Evolutionary conservation across 2,329 filamentous ascomycete species (phyloP).

Genomic region (Scedosporium dehoogii): DNA sequence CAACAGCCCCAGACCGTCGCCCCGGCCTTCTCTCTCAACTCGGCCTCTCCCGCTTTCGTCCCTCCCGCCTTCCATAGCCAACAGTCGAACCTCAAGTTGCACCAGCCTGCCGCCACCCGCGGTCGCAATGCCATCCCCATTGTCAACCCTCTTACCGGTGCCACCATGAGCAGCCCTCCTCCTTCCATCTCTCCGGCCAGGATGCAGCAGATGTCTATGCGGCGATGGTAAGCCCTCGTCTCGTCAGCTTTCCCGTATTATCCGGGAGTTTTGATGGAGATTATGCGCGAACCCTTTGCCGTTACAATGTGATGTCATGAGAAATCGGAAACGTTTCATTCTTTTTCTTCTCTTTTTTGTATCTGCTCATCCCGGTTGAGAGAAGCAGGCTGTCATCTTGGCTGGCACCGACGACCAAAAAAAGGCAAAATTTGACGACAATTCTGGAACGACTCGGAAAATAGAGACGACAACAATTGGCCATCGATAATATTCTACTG

Average conservation of each 20-base stretch:
- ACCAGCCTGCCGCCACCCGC: slow-evolving; percentile 83
- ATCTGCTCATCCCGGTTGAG: slow-evolving; percentile 3
- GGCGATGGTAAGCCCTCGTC: slow-evolving; percentile 39
- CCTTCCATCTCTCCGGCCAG: slow-evolving; percentile 56
- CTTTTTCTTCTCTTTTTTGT: background rate
- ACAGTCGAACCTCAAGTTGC: slow-evolving; percentile 63
- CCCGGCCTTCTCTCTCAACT: slow-evolving; percentile 66
- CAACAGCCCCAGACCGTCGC: slow-evolving; percentile 76
- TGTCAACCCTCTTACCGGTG: slow-evolving; percentile 87
- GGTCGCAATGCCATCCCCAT: slow-evolving; percentile 94
- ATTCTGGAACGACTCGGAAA: background rate
- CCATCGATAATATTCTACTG: background rate
- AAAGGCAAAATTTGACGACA: background rate
- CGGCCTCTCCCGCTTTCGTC: slow-evolving; percentile 55
- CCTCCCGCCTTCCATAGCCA: slow-evolving; percentile 58
- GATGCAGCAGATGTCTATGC: slow-evolving; percentile 43
- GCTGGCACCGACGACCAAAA: slow-evolving; percentile 5
- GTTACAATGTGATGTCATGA: background rate
- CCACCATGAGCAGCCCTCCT: slow-evolving; percentile 80
- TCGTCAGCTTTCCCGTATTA: background rate
- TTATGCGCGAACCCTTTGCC: slow-evolving; percentile 4
- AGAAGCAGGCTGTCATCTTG: slow-evolving; percentile 3
- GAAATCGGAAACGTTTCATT: background rate
- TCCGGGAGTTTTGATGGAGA: background rate
- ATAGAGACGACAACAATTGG: background rate